A percentile compares a stretch with the other conserved stretches of the same genome.
Conservation (phyloP, 805 yeast species). For the Komagataella phaffii region DNA sequence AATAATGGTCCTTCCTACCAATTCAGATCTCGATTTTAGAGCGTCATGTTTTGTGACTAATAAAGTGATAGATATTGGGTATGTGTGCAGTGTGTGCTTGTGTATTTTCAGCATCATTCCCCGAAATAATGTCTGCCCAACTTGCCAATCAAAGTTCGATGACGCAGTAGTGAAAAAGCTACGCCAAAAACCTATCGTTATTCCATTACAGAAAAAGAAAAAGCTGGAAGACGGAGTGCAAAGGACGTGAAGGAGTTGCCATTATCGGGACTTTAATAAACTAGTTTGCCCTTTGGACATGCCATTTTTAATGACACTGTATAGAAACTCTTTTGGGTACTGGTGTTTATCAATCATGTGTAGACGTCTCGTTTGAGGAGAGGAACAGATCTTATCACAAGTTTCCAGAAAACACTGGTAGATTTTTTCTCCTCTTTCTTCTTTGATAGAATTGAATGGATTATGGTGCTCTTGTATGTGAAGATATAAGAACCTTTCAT, state of each 20-base stretch:
- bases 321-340: conserved; percentile 24
- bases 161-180: conserved; percentile 42
- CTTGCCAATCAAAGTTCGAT: conserved; percentile 74
- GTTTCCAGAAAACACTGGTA: conserved; percentile 27
- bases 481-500: conserved; percentile 24
- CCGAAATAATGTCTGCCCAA: conserved; percentile 58
- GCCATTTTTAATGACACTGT: conserved; percentile 16
- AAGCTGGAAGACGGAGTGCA: conserved; percentile 6
- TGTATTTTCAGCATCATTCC: conserved; percentile 71
- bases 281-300: conserved; percentile 9
- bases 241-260: not conserved
- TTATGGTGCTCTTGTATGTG: conserved; percentile 43
- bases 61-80: conserved; percentile 85
- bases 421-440: conserved; percentile 24
- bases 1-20: conserved; percentile 70
- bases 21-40: conserved; percentile 78
- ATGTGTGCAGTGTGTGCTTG: conserved; percentile 87
- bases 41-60: conserved; percentile 91
- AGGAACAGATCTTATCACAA: conserved; percentile 26
- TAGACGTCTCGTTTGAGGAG: conserved; percentile 24
- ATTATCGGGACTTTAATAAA: conserved; percentile 7
- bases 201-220: conserved; percentile 16
- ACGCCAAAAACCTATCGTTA: conserved; percentile 37
- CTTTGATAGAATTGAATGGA: conserved; percentile 24
- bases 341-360: conserved; percentile 39